A percentile compares a stretch with the other conserved stretches of the same genome.
Evolutionary conservation across 164 flowering plant species (phyloP).

Genomic region (Kingdonia uniflora): DNA sequence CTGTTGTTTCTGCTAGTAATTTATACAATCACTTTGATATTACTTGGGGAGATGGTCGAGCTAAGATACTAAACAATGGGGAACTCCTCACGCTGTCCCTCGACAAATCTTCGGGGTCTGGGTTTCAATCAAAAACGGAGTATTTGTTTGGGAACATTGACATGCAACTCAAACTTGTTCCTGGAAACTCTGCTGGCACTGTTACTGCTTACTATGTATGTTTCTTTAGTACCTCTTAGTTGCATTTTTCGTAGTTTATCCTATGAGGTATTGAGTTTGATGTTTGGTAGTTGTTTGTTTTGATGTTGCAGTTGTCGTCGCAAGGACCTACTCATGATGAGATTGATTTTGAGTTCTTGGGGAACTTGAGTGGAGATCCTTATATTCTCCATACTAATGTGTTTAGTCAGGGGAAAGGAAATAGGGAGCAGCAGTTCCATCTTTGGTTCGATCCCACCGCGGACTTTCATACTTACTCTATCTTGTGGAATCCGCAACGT

Average conservation of each 20-base stretch:
- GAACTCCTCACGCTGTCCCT: constrained; percentile 35
- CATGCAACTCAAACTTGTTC: constrained; percentile 56
- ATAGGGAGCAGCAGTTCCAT: constrained; percentile 25
- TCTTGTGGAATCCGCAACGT: constrained; percentile 37
- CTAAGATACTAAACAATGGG: constrained; percentile 25
- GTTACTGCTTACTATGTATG: constrained; percentile 49
- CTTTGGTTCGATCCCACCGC: constrained; percentile 59
- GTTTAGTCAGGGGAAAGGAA: constrained; percentile 9
- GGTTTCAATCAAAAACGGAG: constrained; percentile 36
- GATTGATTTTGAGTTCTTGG: constrained; percentile 48
- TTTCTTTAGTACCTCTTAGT: neutral
- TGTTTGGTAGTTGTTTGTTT: neutral
- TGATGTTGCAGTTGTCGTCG: constrained; percentile 19
- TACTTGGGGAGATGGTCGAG: constrained; percentile 20
- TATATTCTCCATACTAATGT: constrained; percentile 12
- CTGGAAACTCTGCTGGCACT: constrained; percentile 59
- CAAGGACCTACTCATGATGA: constrained; percentile 21
- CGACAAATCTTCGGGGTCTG: constrained; percentile 42
- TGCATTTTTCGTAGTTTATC: neutral
- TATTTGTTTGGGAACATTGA: constrained; percentile 35
- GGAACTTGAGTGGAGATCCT: constrained; percentile 20
- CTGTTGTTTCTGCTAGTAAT: constrained; percentile 9
- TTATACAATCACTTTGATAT: constrained; percentile 13
- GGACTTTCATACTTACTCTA: constrained; percentile 13
- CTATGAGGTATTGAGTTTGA: neutral